Evolutionary conservation across 495 filamentous ascomycete genomes (phyloP), one percentile per base, ranked within the genome.

Genomic region (Cercophora newfieldiana): DNA sequence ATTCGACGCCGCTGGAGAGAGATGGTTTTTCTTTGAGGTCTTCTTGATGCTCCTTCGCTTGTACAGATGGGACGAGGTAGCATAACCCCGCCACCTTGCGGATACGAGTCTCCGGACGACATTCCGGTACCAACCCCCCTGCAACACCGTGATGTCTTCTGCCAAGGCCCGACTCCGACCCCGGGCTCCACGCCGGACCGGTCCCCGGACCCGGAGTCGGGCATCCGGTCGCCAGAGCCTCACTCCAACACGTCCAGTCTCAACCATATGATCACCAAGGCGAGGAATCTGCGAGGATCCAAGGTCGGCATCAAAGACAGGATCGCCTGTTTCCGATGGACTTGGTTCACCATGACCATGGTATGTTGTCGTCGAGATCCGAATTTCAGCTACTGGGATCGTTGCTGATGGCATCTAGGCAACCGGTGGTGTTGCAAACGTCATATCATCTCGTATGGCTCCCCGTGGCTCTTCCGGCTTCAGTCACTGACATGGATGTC

Each of bases 401-500:
- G 25, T 44, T 44, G 29, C 19, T 61, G 28, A 57, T 12, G 19
- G 53, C 10, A 19, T 0, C n/a, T 56, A 80, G 78, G 91, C 92
- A 2, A 95, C 92, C 0, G 92, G 92, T 14, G 92, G 92, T 0
- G 80, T 96, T 65, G 89, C 91, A 8, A 95, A 94, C 78, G 89
- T 92, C 12, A 72, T 95, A 59, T 83, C 90, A 70, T 80, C 83
- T 24, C 83, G 90, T 92, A 83, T 68, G 77, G 2, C n/a, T 28
- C 60, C n/a, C 44, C 14, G 22, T 24, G 31, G 31, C 28, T 55
- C 26, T 7, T 16, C 0, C 19, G 25, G 18, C 16, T 54, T 14
- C 16, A 26, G 14, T 16, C 22, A 12, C 51, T 31, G 19, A 53
- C 58, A 29, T 33, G 19, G 53, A 59, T 31, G 47, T 16, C 70